Evolutionary conservation across 768 basidiomycete genomes (phyloP), one percentile per base, ranked within the genome.

Genomic region (Serendipita vermifera): DNA sequence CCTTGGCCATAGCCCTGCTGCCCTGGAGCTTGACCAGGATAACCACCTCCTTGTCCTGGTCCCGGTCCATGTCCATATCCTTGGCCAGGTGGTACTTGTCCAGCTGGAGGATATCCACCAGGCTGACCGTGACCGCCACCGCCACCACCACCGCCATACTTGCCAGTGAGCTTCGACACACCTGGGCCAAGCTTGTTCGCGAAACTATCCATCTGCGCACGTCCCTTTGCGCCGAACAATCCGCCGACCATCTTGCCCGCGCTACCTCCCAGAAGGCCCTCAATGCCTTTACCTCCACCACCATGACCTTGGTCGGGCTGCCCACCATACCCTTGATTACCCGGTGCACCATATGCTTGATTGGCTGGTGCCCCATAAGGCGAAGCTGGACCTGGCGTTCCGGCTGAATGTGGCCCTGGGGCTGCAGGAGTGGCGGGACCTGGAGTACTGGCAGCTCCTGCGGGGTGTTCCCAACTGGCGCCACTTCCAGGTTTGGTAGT

Each of bases 1-100:
- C 85, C 70, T 89, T 94, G 53, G 73, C 75, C 71, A 81, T 81
- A 62, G 90, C 87, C 57, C 84, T 85, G 5, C 86, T 81, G 4
- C 85, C 82, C 59, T 83, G 9, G 46, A 4, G 24, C 22, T 51
- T 51, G 46, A 7, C 46, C 46, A 4, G 46, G 46, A 29, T 51
- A 51, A 9, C 22, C 41, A 15, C 13, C 17, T n/a, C 26, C 17
- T n/a, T 41, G 39, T 20, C 39, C 39, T 6, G 39, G 39, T 17
- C 26, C 17, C 15, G 17, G 39, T 26, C 26, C 17, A 7, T 41
- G 39, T n/a, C 26, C 17, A 5, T 41, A 43, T 43, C 40, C 40
- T 7, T 51, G 27, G 29, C 46, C 46, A 17, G 17, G 46, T 7
- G 24, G 29, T 51, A n/a, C 20, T 22, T 20, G 46, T 22, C 20